Conservation (phyloP, 2,329 filamentous ascomycete genomes). For the Pseudocercospora pini-densiflorae region DNA sequence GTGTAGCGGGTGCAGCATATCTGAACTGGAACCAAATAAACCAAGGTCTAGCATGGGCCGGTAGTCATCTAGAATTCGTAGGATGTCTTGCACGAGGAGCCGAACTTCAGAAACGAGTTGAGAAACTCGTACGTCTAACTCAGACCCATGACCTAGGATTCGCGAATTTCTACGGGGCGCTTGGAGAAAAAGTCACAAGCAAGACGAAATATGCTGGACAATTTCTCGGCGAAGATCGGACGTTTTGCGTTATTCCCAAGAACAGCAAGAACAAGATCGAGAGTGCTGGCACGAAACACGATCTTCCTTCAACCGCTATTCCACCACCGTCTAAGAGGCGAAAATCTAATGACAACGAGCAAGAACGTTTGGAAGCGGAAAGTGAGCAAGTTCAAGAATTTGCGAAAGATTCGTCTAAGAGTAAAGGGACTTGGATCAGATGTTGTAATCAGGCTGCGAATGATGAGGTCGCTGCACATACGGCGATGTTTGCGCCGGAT, state of each 20-base stretch:
- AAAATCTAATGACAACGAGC: conserved; percentile 22
- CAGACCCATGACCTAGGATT: conserved; percentile 73
- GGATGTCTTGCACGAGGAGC: conserved; percentile 84
- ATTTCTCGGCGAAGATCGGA: conserved; percentile 70
- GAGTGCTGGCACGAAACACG: conserved; percentile 33
- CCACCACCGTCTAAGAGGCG: conserved; percentile 14
- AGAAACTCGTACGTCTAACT: conserved; percentile 67
- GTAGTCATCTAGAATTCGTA: conserved; percentile 91
- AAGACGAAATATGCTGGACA: conserved; percentile 57
- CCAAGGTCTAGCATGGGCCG: conserved; percentile 78
- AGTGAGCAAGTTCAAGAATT: conserved; percentile 41
- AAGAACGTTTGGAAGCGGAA: conserved; percentile 37
- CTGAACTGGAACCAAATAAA: conserved; percentile 79
- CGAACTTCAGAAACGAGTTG: conserved; percentile 76
- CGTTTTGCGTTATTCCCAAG: conserved; percentile 83
- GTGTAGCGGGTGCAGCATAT: conserved; percentile 85
- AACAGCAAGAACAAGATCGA: conserved; percentile 21
- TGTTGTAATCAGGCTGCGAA: conserved; percentile 77
- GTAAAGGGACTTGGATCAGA: conserved; percentile 64
- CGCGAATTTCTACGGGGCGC: conserved; percentile 82
- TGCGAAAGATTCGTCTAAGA: conserved; percentile 36
- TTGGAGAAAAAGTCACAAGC: conserved; percentile 66
- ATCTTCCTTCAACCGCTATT: conserved; percentile 15
- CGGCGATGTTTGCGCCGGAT: conserved; percentile 73
- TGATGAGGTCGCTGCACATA: conserved; percentile 83